A percentile compares a stretch with the other conserved stretches of the same genome.
Conservation (phyloP, 495 filamentous ascomycete species). For the Trichoderma virens region DNA sequence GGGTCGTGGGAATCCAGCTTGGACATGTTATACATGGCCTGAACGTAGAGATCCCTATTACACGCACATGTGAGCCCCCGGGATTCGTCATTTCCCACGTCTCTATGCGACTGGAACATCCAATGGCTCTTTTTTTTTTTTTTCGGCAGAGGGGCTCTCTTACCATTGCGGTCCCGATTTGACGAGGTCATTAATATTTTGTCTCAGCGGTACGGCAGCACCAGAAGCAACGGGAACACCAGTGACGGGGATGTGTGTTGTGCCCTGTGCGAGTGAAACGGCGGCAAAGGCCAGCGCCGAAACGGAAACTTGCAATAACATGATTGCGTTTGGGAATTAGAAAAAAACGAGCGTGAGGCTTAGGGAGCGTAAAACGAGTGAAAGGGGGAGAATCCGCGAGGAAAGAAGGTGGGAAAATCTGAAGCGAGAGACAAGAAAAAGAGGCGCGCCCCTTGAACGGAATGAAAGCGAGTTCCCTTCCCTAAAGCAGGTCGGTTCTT, state of each 20-base stretch:
- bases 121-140: neutral
- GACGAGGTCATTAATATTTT: conserved; percentile 31
- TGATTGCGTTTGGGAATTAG: neutral
- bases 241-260: conserved; percentile 4
- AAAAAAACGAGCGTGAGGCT: neutral
- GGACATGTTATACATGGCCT: conserved; percentile 34
- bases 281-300: conserved; percentile 5
- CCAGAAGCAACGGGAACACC: conserved; percentile 1
- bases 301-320: neutral
- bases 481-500: neutral
- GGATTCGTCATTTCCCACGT: conserved; percentile 9
- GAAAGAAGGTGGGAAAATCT: neutral
- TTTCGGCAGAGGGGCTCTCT: neutral
- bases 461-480: neutral
- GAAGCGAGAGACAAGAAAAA: neutral
- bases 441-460: neutral
- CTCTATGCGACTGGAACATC: neutral
- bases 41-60: conserved; percentile 38
- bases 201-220: conserved; percentile 21
- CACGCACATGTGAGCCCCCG: conserved; percentile 2
- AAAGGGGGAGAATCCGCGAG: neutral
- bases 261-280: conserved; percentile 4
- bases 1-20: conserved; percentile 31
- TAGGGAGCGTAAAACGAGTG: neutral
- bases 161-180: conserved; percentile 34